Evolutionary conservation across 495 filamentous ascomycete genomes (phyloP).

Genomic region (Staphylotrichum tortipilum): DNA sequence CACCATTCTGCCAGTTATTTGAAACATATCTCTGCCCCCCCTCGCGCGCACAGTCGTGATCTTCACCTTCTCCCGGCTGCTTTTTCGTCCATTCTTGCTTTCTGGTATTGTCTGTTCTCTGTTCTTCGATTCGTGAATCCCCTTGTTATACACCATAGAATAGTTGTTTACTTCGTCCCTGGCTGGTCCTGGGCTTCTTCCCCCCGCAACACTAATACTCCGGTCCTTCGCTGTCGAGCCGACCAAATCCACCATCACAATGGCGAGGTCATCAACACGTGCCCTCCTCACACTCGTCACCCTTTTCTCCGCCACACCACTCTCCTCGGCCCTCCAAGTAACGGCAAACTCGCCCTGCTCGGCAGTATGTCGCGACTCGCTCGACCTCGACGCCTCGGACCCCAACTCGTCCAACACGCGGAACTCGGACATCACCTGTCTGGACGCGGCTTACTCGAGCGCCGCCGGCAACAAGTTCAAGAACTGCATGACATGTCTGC

Average conservation of each 20-base stretch:
- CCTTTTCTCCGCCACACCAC: constrained; percentile 17
- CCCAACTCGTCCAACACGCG: constrained; percentile 36
- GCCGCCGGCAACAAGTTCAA: constrained; percentile 38
- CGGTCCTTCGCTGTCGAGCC: neutral
- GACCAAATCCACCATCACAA: constrained; percentile 8
- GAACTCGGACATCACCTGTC: constrained; percentile 39
- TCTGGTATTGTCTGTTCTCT: neutral
- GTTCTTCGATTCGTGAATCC: constrained; percentile 3
- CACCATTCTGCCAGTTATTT: too few species aligned
- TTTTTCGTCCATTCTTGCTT: neutral
- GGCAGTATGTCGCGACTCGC: constrained; percentile 35
- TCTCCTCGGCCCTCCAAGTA: constrained; percentile 35
- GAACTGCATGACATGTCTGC: constrained; percentile 42
- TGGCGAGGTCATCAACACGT: constrained; percentile 10
- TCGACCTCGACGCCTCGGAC: constrained; percentile 32
- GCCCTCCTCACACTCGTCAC: constrained; percentile 13
- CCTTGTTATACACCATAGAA: neutral
- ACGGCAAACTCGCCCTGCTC: constrained; percentile 46
- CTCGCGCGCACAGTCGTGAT: neutral
- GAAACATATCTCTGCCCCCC: neutral
- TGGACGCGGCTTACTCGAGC: constrained; percentile 30
- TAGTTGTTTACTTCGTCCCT: neutral
- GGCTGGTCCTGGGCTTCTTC: constrained; percentile 21
- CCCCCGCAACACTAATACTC: neutral
- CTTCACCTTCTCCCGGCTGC: neutral